phyloP scores from a whole-genome alignment of 805 yeast genomes.

The Kuraishia molischiana region DNA sequence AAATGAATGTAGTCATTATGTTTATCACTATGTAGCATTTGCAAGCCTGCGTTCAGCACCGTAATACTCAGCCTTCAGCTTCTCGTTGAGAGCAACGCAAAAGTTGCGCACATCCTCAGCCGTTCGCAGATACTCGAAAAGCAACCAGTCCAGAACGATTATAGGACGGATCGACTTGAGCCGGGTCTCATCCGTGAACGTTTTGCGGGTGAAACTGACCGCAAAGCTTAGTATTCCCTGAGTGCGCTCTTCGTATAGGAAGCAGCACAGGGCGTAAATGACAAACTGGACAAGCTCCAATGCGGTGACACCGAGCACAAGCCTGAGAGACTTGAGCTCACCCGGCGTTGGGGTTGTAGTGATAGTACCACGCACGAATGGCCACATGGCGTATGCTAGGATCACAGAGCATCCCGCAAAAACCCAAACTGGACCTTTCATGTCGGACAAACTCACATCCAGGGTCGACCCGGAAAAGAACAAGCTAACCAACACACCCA shows the following conservation, averaged over 20 bases:
- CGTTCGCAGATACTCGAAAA: constrained; percentile 5
- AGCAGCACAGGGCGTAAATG: neutral
- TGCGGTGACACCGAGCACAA: neutral
- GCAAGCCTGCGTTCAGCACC: constrained; percentile 3
- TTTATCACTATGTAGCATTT: neutral
- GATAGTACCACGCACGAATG: too few relatives aligned
- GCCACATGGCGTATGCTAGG: too few relatives aligned
- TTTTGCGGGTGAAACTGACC: neutral
- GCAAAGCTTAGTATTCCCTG: neutral
- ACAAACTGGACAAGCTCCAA: neutral
- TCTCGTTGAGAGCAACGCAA: constrained; percentile 3
- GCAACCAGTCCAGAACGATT: constrained; percentile 3
- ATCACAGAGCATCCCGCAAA: too few relatives aligned
- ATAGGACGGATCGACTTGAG: too few relatives aligned
- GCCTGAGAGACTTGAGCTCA: neutral
- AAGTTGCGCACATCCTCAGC: neutral
- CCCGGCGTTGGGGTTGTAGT: too few relatives aligned
- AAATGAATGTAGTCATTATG: too few relatives aligned
- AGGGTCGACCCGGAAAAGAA: too few relatives aligned
- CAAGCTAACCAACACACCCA: too few relatives aligned
- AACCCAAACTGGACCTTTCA: too few relatives aligned
- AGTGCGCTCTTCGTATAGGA: neutral
- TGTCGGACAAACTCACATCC: too few relatives aligned
- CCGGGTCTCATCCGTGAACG: too few relatives aligned
- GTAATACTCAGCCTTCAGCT: constrained; percentile 17